A percentile compares a stretch with the other conserved stretches of the same genome.
Conservation (phyloP, 352 stramenopile genomes). For the Saprolegnia diclina region DNA sequence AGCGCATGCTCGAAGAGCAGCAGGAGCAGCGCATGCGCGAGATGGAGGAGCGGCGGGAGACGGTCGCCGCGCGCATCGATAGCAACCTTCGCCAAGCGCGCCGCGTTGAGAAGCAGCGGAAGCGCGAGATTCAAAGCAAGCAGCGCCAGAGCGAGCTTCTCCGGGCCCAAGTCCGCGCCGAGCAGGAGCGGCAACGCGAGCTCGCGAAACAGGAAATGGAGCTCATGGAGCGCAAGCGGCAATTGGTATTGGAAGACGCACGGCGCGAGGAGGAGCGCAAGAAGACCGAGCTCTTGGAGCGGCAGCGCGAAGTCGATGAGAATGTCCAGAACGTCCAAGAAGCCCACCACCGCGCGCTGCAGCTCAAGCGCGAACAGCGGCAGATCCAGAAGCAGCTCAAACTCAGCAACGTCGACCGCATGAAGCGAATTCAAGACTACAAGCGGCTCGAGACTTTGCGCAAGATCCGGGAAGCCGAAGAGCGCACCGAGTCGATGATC, state of each 20-base stretch:
- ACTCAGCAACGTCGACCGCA: slow-evolving; percentile 88
- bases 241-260: slow-evolving; percentile 61
- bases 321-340: slow-evolving; percentile 66
- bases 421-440: slow-evolving; percentile 88
- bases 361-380: slow-evolving; percentile 79
- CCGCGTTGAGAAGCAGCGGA: slow-evolving; percentile 54
- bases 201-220: slow-evolving; percentile 61
- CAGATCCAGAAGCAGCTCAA: slow-evolving; percentile 77
- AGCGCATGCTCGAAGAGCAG: slow-evolving; percentile 71
- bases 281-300: slow-evolving; percentile 56
- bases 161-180: slow-evolving; percentile 43
- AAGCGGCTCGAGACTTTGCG: slow-evolving; percentile 84
- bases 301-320: slow-evolving; percentile 59
- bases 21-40: slow-evolving; percentile 50
- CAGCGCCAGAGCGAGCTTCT: slow-evolving; percentile 36
- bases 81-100: slow-evolving; percentile 65
- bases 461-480: slow-evolving; percentile 80
- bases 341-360: slow-evolving; percentile 63
- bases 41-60: slow-evolving; percentile 56
- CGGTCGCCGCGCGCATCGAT: slow-evolving; percentile 54
- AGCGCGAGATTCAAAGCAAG: slow-evolving; percentile 57
- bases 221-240: slow-evolving; percentile 60
- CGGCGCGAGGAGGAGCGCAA: slow-evolving; percentile 65
- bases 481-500: slow-evolving; percentile 75
- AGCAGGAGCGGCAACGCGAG: slow-evolving; percentile 48